These are phyloP conservation scores for Talaromyces sp. DNA, from an alignment of 2,329 filamentous ascomycete species.

Conservation along the genomic window DNA sequence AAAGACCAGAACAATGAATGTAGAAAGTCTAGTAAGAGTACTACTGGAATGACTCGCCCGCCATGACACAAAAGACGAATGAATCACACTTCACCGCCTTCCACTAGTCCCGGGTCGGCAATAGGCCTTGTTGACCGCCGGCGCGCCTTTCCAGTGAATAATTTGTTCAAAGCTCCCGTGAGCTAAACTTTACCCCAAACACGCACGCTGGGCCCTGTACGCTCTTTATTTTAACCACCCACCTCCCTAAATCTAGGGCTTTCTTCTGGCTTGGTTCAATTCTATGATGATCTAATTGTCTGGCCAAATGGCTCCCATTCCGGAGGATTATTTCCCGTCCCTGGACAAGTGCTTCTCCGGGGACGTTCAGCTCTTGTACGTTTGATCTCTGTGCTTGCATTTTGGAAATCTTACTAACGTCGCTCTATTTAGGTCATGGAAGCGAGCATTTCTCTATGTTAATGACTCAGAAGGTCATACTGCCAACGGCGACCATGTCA, in stretches of 20 bases:
- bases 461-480: conserved; percentile 44
- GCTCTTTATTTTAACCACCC: conserved; percentile 6
- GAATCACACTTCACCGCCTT: conserved; percentile 30
- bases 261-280: conserved; percentile 13
- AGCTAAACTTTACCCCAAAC: conserved; percentile 25
- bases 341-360: conserved; percentile 83
- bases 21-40: neutral
- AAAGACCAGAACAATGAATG: neutral
- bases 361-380: conserved; percentile 76
- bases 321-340: conserved; percentile 78
- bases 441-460: conserved; percentile 58
- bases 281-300: conserved; percentile 47
- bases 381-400: neutral
- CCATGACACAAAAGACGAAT: conserved; percentile 16
- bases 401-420: neutral
- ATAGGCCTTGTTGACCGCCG: conserved; percentile 40
- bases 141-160: conserved; percentile 30
- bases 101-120: conserved; percentile 42
- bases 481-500: conserved; percentile 60
- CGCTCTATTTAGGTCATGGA: conserved; percentile 58
- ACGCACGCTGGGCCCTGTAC: conserved; percentile 9
- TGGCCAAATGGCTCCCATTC: conserved; percentile 67
- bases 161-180: conserved; percentile 32
- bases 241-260: conserved; percentile 3
- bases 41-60: neutral